phyloP scores from a whole-genome alignment of 2,329 filamentous ascomycete species.

The Neoscytalidium dimidiatum region DNA sequence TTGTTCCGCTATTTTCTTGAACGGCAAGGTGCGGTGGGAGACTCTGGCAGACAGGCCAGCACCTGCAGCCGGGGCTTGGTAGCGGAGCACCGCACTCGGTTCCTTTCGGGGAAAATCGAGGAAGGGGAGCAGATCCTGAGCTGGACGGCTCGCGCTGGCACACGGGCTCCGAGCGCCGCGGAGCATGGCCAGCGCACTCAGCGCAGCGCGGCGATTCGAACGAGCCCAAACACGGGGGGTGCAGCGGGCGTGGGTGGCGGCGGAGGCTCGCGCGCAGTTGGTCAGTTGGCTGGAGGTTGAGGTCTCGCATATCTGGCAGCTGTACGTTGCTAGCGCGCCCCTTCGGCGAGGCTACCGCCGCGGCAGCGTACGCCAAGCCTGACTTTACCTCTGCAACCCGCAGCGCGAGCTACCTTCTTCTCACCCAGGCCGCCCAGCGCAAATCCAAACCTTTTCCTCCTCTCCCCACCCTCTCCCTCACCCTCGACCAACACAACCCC shows the following conservation, averaged over 20 bases:
- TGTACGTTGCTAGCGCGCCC: conserved; percentile 18
- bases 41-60: neutral
- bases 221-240: conserved; percentile 18
- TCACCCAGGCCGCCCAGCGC: conserved; percentile 12
- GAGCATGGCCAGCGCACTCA: neutral
- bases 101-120: conserved; percentile 18
- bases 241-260: neutral
- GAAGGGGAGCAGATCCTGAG: conserved; percentile 2
- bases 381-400: conserved; percentile 14
- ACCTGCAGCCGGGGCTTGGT: conserved; percentile 13
- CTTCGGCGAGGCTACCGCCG: conserved; percentile 1
- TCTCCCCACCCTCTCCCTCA: conserved; percentile 32
- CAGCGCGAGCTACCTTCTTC: conserved; percentile 13
- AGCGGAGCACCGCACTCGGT: conserved; percentile 16
- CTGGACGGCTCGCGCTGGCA: neutral
- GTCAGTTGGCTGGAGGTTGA: conserved; percentile 10
- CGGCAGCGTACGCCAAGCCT: conserved; percentile 15
- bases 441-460: conserved; percentile 25
- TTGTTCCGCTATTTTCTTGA: neutral
- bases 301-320: conserved; percentile 11
- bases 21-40: neutral
- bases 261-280: neutral
- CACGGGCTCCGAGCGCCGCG: neutral
- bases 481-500: conserved; percentile 30
- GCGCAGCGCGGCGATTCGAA: conserved; percentile 2